These are phyloP conservation scores for Hyphopichia homilentoma DNA, from an alignment of 805 yeast species.

Conservation along the genomic window DNA sequence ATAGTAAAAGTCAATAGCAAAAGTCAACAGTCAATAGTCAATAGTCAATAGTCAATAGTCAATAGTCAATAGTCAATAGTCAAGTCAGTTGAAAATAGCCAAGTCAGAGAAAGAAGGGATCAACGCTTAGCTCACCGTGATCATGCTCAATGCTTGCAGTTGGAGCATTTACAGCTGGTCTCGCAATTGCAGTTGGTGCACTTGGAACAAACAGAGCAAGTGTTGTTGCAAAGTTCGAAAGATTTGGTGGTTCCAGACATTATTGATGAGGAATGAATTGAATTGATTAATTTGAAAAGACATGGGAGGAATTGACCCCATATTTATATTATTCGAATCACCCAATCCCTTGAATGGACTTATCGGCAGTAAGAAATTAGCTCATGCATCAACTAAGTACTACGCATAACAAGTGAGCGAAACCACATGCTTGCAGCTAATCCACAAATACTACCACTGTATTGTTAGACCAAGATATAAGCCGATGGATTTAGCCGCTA, in stretches of 20 bases:
- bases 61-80: background rate
- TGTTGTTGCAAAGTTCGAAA: constrained; percentile 1
- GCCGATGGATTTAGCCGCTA: no score
- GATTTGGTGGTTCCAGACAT: constrained; percentile 1
- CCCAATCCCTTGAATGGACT: no score
- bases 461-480: no score
- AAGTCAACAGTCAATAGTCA: no score
- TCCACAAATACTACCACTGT: no score
- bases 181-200: constrained; percentile 1
- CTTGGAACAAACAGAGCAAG: constrained; percentile 1
- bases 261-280: background rate
- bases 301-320: no score
- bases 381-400: no score
- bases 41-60: constrained; percentile 1
- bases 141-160: background rate
- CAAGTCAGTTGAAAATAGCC: background rate
- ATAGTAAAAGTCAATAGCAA: background rate
- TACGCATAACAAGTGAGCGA: no score
- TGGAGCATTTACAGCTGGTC: background rate
- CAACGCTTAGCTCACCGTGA: background rate
- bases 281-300: no score
- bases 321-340: no score
- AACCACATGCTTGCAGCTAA: no score
- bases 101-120: background rate
- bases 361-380: no score